Percentiles rank a stretch among this genome's conserved stretches.
Conservation (phyloP, 345 rosid species). For the Lumnitzera racemosa region DNA sequence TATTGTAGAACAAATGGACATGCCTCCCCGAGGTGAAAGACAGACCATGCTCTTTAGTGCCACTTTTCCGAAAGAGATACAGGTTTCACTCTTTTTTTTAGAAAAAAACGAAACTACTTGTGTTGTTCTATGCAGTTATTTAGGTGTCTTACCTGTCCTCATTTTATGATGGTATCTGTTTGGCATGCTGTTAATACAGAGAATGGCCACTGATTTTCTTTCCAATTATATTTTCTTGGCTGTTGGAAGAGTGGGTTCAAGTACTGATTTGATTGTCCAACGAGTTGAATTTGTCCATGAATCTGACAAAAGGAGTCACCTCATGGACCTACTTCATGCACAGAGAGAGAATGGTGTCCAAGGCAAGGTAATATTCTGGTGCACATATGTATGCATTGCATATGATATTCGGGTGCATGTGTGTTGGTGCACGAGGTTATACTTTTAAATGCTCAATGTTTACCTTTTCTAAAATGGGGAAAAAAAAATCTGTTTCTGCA, state of each 20-base stretch:
- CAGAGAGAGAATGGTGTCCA: conserved; percentile 73
- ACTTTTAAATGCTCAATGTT: too few species aligned
- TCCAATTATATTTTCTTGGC: conserved; percentile 76
- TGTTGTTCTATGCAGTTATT: too few species aligned
- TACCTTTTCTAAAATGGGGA: too few species aligned
- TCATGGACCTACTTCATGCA: conserved; percentile 98
- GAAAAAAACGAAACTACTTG: too few species aligned
- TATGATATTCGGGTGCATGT: too few species aligned
- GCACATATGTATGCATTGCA: too few species aligned
- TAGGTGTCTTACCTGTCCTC: not conserved
- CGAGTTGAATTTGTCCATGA: conserved; percentile 94
- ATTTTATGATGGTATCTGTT: not conserved
- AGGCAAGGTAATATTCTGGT: conserved; percentile 47
- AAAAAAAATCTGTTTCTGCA: too few species aligned
- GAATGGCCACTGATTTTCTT: conserved; percentile 92
- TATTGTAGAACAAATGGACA: conserved; percentile 93
- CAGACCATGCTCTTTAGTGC: conserved; percentile 98
- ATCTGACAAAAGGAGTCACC: conserved; percentile 96
- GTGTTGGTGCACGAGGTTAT: too few species aligned
- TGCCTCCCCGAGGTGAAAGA: conserved; percentile 82
- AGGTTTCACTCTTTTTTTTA: conserved; percentile 34
- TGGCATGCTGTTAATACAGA: conserved; percentile 41
- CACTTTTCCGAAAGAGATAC: conserved; percentile 94
- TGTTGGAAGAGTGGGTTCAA: conserved; percentile 98
- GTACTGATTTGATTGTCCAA: conserved; percentile 96